phyloP scores from a whole-genome alignment of 2,329 filamentous ascomycete species.

The Penicillium sp. region DNA sequence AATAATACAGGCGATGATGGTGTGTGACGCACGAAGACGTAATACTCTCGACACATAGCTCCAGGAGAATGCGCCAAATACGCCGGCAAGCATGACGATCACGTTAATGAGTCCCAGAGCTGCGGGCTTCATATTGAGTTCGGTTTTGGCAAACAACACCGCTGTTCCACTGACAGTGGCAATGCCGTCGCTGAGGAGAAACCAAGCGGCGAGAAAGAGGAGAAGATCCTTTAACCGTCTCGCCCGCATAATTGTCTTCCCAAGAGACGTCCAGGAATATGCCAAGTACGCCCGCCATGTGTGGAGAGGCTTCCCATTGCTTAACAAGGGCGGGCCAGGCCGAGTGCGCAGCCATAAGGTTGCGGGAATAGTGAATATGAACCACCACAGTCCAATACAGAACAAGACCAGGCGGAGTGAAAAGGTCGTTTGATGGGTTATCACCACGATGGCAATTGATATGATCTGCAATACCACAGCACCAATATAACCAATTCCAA shows the following conservation, averaged over 20 bases:
- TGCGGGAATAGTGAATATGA: slow-evolving; percentile 83
- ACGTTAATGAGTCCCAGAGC: slow-evolving; percentile 91
- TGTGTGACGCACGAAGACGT: slow-evolving; percentile 74
- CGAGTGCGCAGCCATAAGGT: slow-evolving; percentile 84
- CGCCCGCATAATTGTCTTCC: slow-evolving; percentile 74
- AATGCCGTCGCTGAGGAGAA: slow-evolving; percentile 88
- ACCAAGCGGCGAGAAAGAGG: slow-evolving; percentile 88
- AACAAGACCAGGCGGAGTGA: slow-evolving; percentile 85
- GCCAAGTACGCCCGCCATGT: slow-evolving; percentile 71
- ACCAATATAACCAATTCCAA: slow-evolving; percentile 90
- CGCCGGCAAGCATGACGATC: slow-evolving; percentile 79
- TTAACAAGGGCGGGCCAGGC: slow-evolving; percentile 75
- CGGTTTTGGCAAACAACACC: slow-evolving; percentile 92
- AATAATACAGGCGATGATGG: slow-evolving; percentile 85
- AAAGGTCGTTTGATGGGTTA: slow-evolving; percentile 75
- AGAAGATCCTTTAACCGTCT: slow-evolving; percentile 74
- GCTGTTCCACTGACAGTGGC: slow-evolving; percentile 94
- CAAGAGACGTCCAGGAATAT: slow-evolving; percentile 85
- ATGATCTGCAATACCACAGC: slow-evolving; percentile 81
- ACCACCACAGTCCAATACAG: slow-evolving; percentile 89
- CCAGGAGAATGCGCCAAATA: slow-evolving; percentile 89
- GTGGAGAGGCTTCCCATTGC: slow-evolving; percentile 37
- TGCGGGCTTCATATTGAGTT: slow-evolving; percentile 84
- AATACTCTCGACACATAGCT: slow-evolving; percentile 71
- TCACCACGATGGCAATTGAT: slow-evolving; percentile 73